Percentiles rank a stretch among this genome's conserved stretches.
These are phyloP conservation scores for Pontederia paniculata DNA, from an alignment of 176 grass and related monocot species.

Conservation along the genomic window DNA sequence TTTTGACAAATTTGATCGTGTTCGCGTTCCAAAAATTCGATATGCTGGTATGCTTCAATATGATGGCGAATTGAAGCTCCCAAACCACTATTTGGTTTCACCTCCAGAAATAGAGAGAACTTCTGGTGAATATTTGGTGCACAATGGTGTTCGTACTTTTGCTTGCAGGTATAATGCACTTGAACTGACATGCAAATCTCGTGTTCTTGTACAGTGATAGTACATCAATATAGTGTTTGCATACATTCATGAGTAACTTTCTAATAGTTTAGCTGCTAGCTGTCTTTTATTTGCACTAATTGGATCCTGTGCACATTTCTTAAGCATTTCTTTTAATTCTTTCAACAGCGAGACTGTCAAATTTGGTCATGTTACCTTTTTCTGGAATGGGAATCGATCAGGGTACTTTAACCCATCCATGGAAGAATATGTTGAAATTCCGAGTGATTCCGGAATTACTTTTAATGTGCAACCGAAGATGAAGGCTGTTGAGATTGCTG, in stretches of 20 bases:
- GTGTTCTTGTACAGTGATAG: not conserved
- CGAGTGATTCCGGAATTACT: slow-evolving; percentile 79
- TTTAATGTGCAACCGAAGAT: slow-evolving; percentile 91
- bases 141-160: slow-evolving; percentile 88
- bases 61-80: slow-evolving; percentile 81
- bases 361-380: slow-evolving; percentile 96
- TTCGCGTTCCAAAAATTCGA: slow-evolving; percentile 64
- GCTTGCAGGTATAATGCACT: slow-evolving; percentile 66
- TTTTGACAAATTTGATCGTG: slow-evolving; percentile 84
- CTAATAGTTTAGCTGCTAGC: no score
- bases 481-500: slow-evolving; percentile 85
- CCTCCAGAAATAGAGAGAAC: slow-evolving; percentile 94
- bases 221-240: no score
- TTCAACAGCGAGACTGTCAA: slow-evolving; percentile 77
- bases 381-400: slow-evolving; percentile 97
- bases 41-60: slow-evolving; percentile 97
- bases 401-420: slow-evolving; percentile 72
- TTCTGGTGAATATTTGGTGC: slow-evolving; percentile 95
- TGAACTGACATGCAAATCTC: not conserved
- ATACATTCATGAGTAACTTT: no score
- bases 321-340: not conserved
- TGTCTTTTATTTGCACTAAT: not conserved
- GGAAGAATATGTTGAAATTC: slow-evolving; percentile 88
- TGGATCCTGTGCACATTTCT: not conserved
- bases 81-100: slow-evolving; percentile 58